Evolutionary conservation across 2,329 filamentous ascomycete species (phyloP).

Genomic region (Fusarium mangiferae): DNA sequence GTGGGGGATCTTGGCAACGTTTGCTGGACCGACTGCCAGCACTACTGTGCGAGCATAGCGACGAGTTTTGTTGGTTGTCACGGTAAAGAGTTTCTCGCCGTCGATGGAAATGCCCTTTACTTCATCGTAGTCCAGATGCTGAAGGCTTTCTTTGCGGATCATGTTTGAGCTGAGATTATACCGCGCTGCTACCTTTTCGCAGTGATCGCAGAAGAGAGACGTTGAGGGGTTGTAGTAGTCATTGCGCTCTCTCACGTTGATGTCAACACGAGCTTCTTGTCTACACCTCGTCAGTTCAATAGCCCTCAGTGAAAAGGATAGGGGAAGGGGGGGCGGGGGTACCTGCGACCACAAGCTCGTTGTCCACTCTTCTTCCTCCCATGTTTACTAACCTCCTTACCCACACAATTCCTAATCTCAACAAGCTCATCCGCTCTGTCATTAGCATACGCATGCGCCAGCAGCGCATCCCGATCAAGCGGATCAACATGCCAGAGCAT

Average conservation of each 20-base stretch:
- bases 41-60: conserved; percentile 73
- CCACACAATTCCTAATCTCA: conserved; percentile 79
- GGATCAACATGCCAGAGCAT: conserved; percentile 89
- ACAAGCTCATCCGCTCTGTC: conserved; percentile 71
- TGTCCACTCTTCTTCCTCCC: conserved; percentile 69
- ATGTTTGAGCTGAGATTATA: conserved; percentile 62
- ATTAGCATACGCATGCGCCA: conserved; percentile 73
- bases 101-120: conserved; percentile 56
- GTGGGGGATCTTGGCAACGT: conserved; percentile 62
- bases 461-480: conserved; percentile 75
- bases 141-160: conserved; percentile 69
- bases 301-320: too few relatives aligned
- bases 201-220: conserved; percentile 71
- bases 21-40: conserved; percentile 76
- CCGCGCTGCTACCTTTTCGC: conserved; percentile 63
- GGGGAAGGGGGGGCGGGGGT: conserved; percentile 40
- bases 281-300: conserved; percentile 30
- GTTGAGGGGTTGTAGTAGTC: conserved; percentile 76
- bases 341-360: conserved; percentile 55
- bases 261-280: conserved; percentile 59
- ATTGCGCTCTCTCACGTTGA: conserved; percentile 74
- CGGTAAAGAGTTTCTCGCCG: conserved; percentile 70
- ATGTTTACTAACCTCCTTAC: conserved; percentile 84
- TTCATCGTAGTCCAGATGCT: conserved; percentile 69
- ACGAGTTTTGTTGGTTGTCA: conserved; percentile 64